Evolutionary conservation across 2,329 filamentous ascomycete genomes (phyloP), one percentile per base, ranked within the genome.

Genomic region (Talaromyces amestolkiae): DNA sequence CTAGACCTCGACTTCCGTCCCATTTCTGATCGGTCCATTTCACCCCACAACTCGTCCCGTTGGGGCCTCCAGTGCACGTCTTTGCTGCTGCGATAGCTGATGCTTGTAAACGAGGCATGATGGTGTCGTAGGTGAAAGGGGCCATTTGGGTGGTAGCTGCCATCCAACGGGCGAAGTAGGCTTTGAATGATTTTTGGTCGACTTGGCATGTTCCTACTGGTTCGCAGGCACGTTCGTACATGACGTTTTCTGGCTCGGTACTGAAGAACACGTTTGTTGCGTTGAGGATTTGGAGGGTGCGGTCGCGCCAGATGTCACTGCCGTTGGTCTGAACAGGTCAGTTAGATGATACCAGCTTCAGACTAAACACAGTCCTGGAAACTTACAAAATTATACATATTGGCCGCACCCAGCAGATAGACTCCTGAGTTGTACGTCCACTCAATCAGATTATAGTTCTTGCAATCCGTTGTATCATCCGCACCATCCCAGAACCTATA

Each of bases 341-440:
- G 65, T 53, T 39, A 56, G 13, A 24, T n/a, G 22, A 10, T 22
- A n/a, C 17, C 17, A 17, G 1, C 3, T 31, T 39, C 10, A 37
- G 15, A n/a, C 2, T 10, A n/a, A 31, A 31, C 22, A n/a, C 6
- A 3, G 15, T 53, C 1, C 8, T 6, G 22, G 24, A 58, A 31
- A 74, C 80, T 69, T 72, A 84, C 82, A 70, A 73, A 84, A 73
- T 91, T 90, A 75, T 89, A 91, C 85, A 92, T 86, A 68, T 86
- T 87, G 0, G 88, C 89, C 0, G 84, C 83, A 1, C 89, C 89
- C 64, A 77, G 73, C 53, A 89, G 74, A 53, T 88, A 78, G 39
- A 89, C 81, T 2, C 84, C 89, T 3, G 85, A 85, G 65, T 88
- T 89, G 75, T 90, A 90, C 0, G 87, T 87, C 78, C 87, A 90